Evolutionary conservation across 164 flowering plant species (phyloP).

Genomic region (Piper betle): DNA sequence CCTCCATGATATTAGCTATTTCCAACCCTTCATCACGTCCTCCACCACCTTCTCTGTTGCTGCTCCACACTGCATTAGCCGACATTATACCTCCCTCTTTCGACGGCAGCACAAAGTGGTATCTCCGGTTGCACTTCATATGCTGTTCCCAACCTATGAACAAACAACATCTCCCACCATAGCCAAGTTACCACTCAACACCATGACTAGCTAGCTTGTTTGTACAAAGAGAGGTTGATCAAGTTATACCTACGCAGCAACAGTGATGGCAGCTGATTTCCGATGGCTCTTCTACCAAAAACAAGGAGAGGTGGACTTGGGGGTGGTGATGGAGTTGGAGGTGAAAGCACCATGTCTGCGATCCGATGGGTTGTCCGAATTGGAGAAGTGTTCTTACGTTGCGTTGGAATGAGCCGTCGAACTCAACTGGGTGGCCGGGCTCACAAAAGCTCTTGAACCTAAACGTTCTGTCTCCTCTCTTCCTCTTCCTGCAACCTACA

Average conservation of each 20-base stretch:
- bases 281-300: constrained; percentile 55
- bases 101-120: constrained; percentile 75
- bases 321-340: constrained; percentile 67
- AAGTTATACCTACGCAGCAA: constrained; percentile 50
- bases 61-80: constrained; percentile 2
- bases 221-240: not conserved
- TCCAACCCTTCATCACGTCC: constrained; percentile 8
- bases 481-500: constrained; percentile 49
- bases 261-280: constrained; percentile 72
- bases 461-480: constrained; percentile 51
- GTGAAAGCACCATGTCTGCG: constrained; percentile 70
- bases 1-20: constrained; percentile 30
- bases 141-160: constrained; percentile 80
- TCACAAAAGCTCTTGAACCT: constrained; percentile 66
- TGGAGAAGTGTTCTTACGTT: constrained; percentile 58
- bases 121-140: constrained; percentile 75
- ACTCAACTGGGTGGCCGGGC: constrained; percentile 48
- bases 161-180: not conserved
- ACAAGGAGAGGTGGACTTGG: constrained; percentile 38
- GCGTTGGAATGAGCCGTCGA: constrained; percentile 45
- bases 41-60: constrained; percentile 8
- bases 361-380: constrained; percentile 31
- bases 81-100: constrained; percentile 25
- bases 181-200: not conserved
- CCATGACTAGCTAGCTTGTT: not conserved